Percentiles rank a stretch among this genome's conserved stretches.
Conservation (phyloP, 495 filamentous ascomycete species). For the Aspergillus egyptiacus region DNA sequence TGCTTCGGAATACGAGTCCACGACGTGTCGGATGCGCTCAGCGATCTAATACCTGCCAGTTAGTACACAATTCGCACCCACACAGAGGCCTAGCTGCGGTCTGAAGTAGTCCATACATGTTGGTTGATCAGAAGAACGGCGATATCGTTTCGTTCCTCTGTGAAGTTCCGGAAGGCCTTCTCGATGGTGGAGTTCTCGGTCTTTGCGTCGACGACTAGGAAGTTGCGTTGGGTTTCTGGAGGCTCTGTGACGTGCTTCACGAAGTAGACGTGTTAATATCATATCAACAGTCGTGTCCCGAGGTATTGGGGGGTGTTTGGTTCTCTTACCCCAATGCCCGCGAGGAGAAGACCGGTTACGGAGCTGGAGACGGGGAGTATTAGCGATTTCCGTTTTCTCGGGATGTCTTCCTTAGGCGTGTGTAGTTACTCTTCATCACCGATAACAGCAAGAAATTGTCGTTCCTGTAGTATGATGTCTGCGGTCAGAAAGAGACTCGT, state of each 20-base stretch:
- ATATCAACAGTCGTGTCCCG: neutral
- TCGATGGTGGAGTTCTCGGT: conserved; percentile 86
- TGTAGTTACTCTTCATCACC: conserved; percentile 77
- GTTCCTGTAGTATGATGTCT: conserved; percentile 50
- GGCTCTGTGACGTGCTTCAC: conserved; percentile 66
- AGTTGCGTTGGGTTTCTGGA: conserved; percentile 90
- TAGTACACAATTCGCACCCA: neutral
- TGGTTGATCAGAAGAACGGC: conserved; percentile 96
- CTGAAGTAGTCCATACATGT: conserved; percentile 56
- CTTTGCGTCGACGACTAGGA: conserved; percentile 90
- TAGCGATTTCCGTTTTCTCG: conserved; percentile 8
- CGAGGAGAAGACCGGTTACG: conserved; percentile 87
- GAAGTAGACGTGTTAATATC: conserved; percentile 1
- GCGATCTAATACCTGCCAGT: conserved; percentile 58
- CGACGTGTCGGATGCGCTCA: conserved; percentile 79
- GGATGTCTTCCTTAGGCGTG: neutral
- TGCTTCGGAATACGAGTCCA: conserved; percentile 49
- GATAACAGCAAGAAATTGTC: conserved; percentile 95
- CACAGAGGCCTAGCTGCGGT: neutral
- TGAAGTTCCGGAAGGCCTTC: conserved; percentile 84
- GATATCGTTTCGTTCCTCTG: conserved; percentile 86
- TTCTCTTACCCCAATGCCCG: conserved; percentile 81
- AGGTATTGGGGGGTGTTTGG: neutral
- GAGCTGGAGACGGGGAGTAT: conserved; percentile 59
- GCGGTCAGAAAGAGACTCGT: conserved; percentile 3